Base-by-base conservation (phyloP, 169 alveolate species). In the Plasmodium falciparum region DNA sequence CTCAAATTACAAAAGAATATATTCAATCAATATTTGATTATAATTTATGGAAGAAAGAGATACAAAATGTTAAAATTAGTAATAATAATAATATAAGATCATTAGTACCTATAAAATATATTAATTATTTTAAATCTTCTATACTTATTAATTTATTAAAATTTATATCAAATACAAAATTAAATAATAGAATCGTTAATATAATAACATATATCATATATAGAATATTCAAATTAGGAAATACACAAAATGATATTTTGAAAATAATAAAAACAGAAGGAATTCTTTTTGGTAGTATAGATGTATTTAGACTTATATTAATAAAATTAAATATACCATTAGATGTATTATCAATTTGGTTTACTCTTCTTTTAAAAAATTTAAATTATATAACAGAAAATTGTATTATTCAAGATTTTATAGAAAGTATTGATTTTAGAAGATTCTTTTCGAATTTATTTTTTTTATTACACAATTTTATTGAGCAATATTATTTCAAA, bases 51-150 rank as follows among this genome's bases (percentile, higher is more conserved):
- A 86, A 52, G 45, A 62, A 67, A 47, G 75, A 72, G 26, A 71
- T 86, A 29, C 71, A 86, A 73, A 39, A 86, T 47, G 78, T 86
- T 6, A 86, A 86, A 50, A 88, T 86, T 47, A 61, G 88, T 72
- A 70, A 86, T 73, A 52, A 86, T 73, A 52, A 71, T 8, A 20
- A 71, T 22, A 86, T 86, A 13, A 86, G 88, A 49, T 47, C 92
- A 29, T 24, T 73, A 15, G 75, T 73, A 22, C 71, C 92, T 20
- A 49, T 45, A 5, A 86, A 73, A 66, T 86, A 72, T 62, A 12
- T 43, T 5, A 71, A 17, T 12, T 86, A 86, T 49, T 59, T 52
- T 72, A 22, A 65, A 11, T 56, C 71, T 39, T n/a, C 86, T 43
- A 9, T 69, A 52, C 15, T 86, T 63, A 71, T 59, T 86, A 86